Percentiles rank a stretch among this genome's conserved stretches.
Evolutionary conservation across 257 asterid genomes (phyloP).

Genomic region (Striga asiatica): DNA sequence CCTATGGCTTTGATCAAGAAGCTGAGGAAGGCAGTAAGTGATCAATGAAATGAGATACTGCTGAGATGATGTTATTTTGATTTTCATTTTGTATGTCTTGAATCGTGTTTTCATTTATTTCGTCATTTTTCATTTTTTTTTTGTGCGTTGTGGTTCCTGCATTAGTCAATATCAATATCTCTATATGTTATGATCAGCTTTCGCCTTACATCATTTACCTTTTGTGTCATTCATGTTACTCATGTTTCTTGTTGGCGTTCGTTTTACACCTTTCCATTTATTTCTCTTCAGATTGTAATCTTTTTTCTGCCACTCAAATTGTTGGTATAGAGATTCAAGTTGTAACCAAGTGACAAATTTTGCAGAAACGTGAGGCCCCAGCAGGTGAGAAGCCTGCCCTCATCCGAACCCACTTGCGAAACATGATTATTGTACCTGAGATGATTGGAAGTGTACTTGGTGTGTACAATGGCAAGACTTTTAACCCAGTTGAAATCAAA

Average conservation of each 20-base stretch:
- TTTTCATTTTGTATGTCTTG: not conserved
- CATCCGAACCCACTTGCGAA: slow-evolving; percentile 66
- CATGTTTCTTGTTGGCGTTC: too few species aligned
- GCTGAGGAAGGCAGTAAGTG: slow-evolving; percentile 39
- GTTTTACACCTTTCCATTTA: not conserved
- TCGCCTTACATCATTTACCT: too few species aligned
- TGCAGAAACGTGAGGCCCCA: slow-evolving; percentile 52
- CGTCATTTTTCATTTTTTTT: not conserved
- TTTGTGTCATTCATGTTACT: too few species aligned
- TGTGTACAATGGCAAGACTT: slow-evolving; percentile 73
- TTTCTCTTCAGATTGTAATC: not conserved
- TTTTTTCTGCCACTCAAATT: not conserved
- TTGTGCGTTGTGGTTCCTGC: not conserved
- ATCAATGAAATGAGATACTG: not conserved
- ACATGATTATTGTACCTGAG: slow-evolving; percentile 83
- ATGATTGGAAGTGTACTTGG: slow-evolving; percentile 86
- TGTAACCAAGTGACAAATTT: not conserved
- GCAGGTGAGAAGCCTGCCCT: slow-evolving; percentile 73
- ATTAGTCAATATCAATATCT: too few species aligned
- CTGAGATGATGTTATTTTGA: not conserved
- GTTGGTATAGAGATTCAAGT: not conserved
- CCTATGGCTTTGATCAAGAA: slow-evolving; percentile 71
- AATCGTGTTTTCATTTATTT: not conserved
- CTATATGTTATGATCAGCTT: too few species aligned
- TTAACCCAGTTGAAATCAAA: slow-evolving; percentile 74